Evolutionary conservation across 1,139 yeast species (phyloP), one percentile per base, ranked within the genome.

Genomic region (Candida sp.): DNA sequence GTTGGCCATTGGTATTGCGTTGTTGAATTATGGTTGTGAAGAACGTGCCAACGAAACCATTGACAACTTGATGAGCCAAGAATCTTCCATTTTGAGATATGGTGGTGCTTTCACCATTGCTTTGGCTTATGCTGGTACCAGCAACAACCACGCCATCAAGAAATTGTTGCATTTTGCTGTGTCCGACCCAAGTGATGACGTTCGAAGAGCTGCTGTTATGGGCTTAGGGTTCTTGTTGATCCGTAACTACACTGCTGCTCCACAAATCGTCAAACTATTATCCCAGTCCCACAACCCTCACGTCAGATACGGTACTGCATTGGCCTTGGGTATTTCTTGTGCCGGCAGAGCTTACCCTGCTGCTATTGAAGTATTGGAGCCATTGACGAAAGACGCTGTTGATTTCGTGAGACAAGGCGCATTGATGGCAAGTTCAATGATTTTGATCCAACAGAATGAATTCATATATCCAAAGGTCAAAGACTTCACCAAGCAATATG

Each of bases 401-500:
- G 99, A 94, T 69, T 94, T 94, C 72, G 99, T 96, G 43, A 90
- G 98, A 68, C 99, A 94, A 73, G 98, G 98, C 60, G 98, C 99
- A 3, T 83, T 92, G 70, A 88, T 93, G 71, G 96, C 99, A 2
- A 77, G 91, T 55, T 83, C 99, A 5, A 89, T 94, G 97, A 84
- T 96, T 53, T 81, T 93, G 63, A 88, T 96, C 54, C 98, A 94
- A 74, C 98, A 92, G 72, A 94, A 92, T 62, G 98, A 93, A 61
- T 85, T 86, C 62, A 78, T 90, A 8, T 83, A 80, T 67, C 93
- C 97, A 44, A 88, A 89, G 66, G 96, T 93, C 33, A 86, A 84
- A 59, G 85, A 85, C 37, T 81, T 91, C 59, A 89, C 87, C 63
- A 88, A 89, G 62, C 81, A 81, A 48, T 85, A 89, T 61, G 88